These are phyloP conservation scores for Penicillium paradoxum DNA, from an alignment of 495 filamentous ascomycete species.

Conservation along the genomic window DNA sequence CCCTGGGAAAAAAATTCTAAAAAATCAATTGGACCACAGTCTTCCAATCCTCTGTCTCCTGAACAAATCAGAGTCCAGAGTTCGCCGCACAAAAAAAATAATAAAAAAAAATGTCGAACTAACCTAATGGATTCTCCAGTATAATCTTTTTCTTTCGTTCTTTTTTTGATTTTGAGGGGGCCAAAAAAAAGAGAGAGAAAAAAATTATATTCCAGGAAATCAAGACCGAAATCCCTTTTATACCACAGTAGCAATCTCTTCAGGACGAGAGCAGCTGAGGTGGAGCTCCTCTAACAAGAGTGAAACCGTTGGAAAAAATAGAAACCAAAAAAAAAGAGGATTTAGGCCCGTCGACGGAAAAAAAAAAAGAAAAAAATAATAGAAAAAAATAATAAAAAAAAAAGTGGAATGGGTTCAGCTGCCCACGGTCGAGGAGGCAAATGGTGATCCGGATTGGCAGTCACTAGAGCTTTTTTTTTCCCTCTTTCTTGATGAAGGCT, in stretches of 20 bases:
- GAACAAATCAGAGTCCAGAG: slow-evolving; percentile 20
- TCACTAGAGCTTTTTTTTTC: neutral
- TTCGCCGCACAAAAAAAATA: slow-evolving; percentile 8
- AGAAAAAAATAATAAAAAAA: neutral
- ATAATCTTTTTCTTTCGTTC: neutral
- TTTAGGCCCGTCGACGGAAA: neutral
- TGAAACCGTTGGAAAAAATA: neutral
- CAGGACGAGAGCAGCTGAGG: slow-evolving; percentile 2
- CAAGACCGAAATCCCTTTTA: neutral
- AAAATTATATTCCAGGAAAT: neutral
- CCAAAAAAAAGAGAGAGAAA: too few relatives aligned
- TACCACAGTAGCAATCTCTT: slow-evolving; percentile 3
- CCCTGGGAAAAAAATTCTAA: neutral
- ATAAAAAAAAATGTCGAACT: neutral
- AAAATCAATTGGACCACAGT: slow-evolving; percentile 20
- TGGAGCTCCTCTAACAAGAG: neutral
- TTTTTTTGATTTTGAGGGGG: too few relatives aligned
- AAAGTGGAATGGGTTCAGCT: slow-evolving; percentile 20
- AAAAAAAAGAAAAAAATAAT: neutral
- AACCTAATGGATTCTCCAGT: slow-evolving; percentile 1
- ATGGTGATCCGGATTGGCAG: slow-evolving; percentile 22
- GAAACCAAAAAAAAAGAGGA: neutral
- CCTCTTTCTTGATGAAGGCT: neutral
- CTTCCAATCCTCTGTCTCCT: neutral
- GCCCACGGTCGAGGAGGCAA: slow-evolving; percentile 27